A percentile compares a stretch with the other conserved stretches of the same genome.
Conservation (phyloP, 2,329 filamentous ascomycete species). For the Trichoderma citrinoviride region DNA sequence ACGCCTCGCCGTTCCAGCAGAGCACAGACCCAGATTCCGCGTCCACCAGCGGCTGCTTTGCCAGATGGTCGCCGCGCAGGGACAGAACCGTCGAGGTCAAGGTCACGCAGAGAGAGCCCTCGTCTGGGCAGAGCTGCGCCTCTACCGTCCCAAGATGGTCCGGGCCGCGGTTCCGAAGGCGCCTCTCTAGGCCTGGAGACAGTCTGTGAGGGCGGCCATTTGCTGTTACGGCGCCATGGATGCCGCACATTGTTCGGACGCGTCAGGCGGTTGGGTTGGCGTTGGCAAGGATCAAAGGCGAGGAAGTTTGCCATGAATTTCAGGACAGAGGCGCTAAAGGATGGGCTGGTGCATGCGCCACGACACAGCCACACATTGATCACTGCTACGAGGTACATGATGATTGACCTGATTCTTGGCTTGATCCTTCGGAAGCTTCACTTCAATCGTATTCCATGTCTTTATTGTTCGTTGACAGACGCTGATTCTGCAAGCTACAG, state of each 20-base stretch:
- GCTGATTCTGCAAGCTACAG: too few species aligned
- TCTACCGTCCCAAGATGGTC: constrained; percentile 53
- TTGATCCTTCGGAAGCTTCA: too few species aligned
- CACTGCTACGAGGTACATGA: neutral
- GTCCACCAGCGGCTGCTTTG: constrained; percentile 70
- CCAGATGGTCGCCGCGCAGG: constrained; percentile 71
- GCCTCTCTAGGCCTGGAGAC: constrained; percentile 39
- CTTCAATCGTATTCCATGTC: too few species aligned
- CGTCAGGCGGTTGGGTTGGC: neutral
- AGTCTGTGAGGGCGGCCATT: constrained; percentile 30
- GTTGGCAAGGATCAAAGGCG: neutral
- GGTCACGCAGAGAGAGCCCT: constrained; percentile 45
- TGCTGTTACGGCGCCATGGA: constrained; percentile 50
- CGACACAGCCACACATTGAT: neutral
- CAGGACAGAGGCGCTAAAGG: neutral
- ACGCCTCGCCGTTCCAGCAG: constrained; percentile 98
- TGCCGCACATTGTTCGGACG: constrained; percentile 55
- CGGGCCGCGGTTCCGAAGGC: constrained; percentile 57
- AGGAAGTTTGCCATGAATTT: neutral
- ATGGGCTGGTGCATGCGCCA: constrained; percentile 2
- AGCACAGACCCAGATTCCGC: constrained; percentile 59
- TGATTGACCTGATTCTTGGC: too few species aligned
- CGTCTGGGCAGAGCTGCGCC: constrained; percentile 28
- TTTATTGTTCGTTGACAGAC: too few species aligned
- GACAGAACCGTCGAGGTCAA: constrained; percentile 87